Conservation (phyloP, 1,139 yeast genomes). For the Zhuliangozyma parablackwelliae region DNA sequence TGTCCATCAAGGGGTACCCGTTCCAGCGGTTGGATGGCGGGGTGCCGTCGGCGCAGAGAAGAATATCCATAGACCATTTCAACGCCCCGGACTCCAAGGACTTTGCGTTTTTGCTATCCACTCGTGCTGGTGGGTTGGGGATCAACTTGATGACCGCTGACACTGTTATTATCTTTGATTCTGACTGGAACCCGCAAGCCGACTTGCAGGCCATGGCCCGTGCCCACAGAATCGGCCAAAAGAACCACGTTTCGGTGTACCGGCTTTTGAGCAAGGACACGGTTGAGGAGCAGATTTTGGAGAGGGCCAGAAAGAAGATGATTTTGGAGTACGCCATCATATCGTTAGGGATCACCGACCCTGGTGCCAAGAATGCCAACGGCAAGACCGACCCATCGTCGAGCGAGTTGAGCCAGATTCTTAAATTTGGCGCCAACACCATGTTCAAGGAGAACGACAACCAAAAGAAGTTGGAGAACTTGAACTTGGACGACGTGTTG, state of each 20-base stretch:
- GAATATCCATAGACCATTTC: conserved; percentile 93
- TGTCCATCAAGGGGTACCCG: conserved; percentile 82
- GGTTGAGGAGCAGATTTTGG: conserved; percentile 94
- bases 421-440: conserved; percentile 97
- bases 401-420: conserved; percentile 84
- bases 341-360: conserved; percentile 90
- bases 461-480: conserved; percentile 90
- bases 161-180: conserved; percentile 93
- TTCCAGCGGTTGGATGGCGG: conserved; percentile 97
- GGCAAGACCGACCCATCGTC: conserved; percentile 64
- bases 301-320: conserved; percentile 96
- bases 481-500: conserved; percentile 92
- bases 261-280: conserved; percentile 96
- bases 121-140: conserved; percentile 99
- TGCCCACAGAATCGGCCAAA: conserved; percentile 98
- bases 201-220: conserved; percentile 99
- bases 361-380: conserved; percentile 35
- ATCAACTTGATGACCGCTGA: conserved; percentile 98
- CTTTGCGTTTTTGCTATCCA: conserved; percentile 83
- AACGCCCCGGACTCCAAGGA: conserved; percentile 92
- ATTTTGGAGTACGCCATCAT: conserved; percentile 96
- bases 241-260: conserved; percentile 94
- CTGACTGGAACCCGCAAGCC: conserved; percentile 99
- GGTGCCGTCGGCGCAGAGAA: conserved; percentile 87
- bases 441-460: conserved; percentile 93